Evolutionary conservation across 495 filamentous ascomycete genomes (phyloP).

Genomic region (Aspergillus hancockii): DNA sequence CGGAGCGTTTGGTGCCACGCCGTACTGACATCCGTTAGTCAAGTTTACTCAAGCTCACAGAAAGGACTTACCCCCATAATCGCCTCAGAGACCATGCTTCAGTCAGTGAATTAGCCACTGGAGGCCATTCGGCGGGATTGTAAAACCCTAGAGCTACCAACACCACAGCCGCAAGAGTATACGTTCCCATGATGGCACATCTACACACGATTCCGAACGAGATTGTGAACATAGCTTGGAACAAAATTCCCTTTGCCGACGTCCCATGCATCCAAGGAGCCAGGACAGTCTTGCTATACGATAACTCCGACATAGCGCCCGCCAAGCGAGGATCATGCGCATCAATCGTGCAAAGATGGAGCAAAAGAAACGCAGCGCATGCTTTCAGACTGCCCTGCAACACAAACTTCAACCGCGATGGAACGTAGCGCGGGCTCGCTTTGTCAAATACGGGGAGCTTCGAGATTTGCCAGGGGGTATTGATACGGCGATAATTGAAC

Average conservation of each 20-base stretch:
- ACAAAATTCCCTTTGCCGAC: not conserved
- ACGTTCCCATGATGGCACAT: conserved; percentile 13
- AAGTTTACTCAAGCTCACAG: not conserved
- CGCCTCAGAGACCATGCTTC: conserved; percentile 16
- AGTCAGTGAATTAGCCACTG: conserved; percentile 12
- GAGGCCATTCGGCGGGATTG: conserved; percentile 20
- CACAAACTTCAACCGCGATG: conserved; percentile 8
- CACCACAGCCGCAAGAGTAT: conserved; percentile 4
- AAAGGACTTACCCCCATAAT: conserved; percentile 23
- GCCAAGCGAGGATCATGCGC: conserved; percentile 4
- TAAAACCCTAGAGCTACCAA: conserved; percentile 10
- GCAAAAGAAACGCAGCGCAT: not conserved
- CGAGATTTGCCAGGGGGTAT: conserved; percentile 23
- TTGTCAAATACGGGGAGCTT: conserved; percentile 8
- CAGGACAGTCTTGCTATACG: conserved; percentile 7
- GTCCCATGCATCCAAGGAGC: conserved; percentile 4
- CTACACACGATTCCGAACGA: conserved; percentile 23
- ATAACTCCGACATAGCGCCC: conserved; percentile 2
- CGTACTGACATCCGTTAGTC: conserved; percentile 10
- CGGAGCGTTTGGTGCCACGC: conserved; percentile 30
- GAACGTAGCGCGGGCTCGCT: not conserved
- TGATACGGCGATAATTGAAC: conserved; percentile 28
- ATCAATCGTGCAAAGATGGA: conserved; percentile 20
- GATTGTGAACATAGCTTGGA: conserved; percentile 14
- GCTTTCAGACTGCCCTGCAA: not conserved